A percentile compares a stretch with the other conserved stretches of the same genome.
phyloP scores from a whole-genome alignment of 371 early-diverging fungal species.

The Mortierella polycephala region DNA sequence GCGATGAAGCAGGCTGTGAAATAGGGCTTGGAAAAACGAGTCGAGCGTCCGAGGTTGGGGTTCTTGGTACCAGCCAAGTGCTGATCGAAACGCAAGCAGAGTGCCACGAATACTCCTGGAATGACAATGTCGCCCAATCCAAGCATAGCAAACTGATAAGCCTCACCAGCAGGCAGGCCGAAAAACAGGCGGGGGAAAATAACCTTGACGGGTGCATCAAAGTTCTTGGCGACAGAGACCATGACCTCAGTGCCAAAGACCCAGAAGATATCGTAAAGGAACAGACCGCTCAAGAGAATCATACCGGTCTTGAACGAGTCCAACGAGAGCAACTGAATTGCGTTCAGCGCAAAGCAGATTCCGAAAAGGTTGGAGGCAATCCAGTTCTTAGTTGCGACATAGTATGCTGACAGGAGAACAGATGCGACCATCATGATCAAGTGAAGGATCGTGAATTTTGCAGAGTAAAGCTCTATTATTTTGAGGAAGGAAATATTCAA shows the following conservation, averaged over 20 bases:
- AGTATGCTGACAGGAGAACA: constrained; percentile 75
- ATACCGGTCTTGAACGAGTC: constrained; percentile 97
- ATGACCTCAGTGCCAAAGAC: constrained; percentile 99
- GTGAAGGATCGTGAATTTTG: constrained; percentile 83
- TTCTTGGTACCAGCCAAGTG: constrained; percentile 57
- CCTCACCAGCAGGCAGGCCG: constrained; percentile 57
- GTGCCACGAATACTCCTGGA: constrained; percentile 95
- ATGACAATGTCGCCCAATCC: constrained; percentile 98
- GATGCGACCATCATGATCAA: constrained; percentile 67
- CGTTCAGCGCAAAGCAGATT: constrained; percentile 86
- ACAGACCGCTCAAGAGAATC: constrained; percentile 90
- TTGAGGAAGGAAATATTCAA: constrained; percentile 1
- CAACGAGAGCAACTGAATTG: constrained; percentile 87
- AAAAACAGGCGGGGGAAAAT: constrained; percentile 87
- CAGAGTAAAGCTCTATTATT: constrained; percentile 64
- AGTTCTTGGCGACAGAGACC: constrained; percentile 96
- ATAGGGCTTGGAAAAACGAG: constrained; percentile 87
- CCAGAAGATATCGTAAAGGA: constrained; percentile 98
- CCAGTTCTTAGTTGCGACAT: constrained; percentile 92
- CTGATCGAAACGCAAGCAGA: constrained; percentile 92
- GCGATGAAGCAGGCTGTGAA: constrained; percentile 84
- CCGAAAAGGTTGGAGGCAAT: constrained; percentile 91
- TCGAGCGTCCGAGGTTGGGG: constrained; percentile 59
- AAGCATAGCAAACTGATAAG: constrained; percentile 88
- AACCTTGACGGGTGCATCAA: constrained; percentile 97